Evolutionary conservation across 2,329 filamentous ascomycete genomes (phyloP), one percentile per base, ranked within the genome.

Genomic region (Anisogramma anomala): DNA sequence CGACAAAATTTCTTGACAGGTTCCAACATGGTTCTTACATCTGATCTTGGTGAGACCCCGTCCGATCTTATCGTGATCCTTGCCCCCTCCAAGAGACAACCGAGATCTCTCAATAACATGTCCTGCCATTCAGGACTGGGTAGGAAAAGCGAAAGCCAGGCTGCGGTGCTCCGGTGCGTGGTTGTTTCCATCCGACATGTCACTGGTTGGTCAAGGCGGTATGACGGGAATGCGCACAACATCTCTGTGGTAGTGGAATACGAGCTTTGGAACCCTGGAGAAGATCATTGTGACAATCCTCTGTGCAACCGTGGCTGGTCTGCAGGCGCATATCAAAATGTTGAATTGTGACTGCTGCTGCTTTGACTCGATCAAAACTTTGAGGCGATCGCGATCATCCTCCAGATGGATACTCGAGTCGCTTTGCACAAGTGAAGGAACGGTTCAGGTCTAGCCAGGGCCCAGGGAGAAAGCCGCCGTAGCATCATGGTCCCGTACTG

Each of bases 241-340:
- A 47, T 44, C 31, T 33, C 37, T 41, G 38, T 36, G 33, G 34
- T 44, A 22, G 15, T 44, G 32, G 34, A 47, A 47, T 47, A 47
- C 45, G 45, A 47, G 41, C 26, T 47, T 44, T 41, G 39, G 13
- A 37, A 41, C 45, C 41, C 41, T 46, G 44, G 41, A 14, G 28
- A 26, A 43, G 44, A 46, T 43, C 36, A 35, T 39, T 32, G 28
- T 23, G 33, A 36, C 40, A 36, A 42, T 43, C 17, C 22, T 30
- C n/a, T 15, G 43, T 46, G 33, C 33, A 26, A 46, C 43, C 9
- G 32, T 22, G 30, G 31, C 22, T 20, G 39, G 31, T 26, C 32
- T 31, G 11, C 7, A 25, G n/a, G 15, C 15, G 32, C 20, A 40
- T 40, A 28, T 25, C 27, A 19, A 14, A 26, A 31, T 22, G 33